Base-by-base conservation (phyloP, 768 basidiomycete genomes). In the Cystofilobasidium capitatum region DNA sequence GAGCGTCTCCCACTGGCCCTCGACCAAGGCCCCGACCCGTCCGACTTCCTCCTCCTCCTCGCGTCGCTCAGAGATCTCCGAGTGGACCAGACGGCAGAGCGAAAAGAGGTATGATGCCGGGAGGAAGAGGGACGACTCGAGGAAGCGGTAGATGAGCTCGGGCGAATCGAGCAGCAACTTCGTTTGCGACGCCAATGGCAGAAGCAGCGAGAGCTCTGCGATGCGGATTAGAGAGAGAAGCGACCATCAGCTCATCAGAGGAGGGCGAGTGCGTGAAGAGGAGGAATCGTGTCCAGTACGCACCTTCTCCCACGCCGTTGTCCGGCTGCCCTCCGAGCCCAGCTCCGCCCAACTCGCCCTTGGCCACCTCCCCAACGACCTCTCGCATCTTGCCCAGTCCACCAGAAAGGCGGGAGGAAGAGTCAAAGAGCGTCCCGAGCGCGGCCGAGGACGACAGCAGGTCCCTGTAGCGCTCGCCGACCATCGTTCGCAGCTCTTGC, bases 1-100 rank as follows among this genome's bases (percentile, higher is more conserved):
- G 10, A 97, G 84, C 0, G 84, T 81, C 66, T 94, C 93, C 93
- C 92, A 97, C 77, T 97, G 93, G 40, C 90, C 39, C 22, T 22
- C 29, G 29, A 36, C 40, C 14, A 45, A 39, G 13, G 63, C 26
- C 20, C 16, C 47, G 22, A 39, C 36, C 20, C 42, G 40, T 8
- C 17, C 29, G 6, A 29, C 62, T 5, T 55, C 61, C 24, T 35
- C 31, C 42, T 57, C 61, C 22, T 57, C 61, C 42, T 39, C 54
- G 7, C 9, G 29, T 4, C 29, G 29, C 29, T 55, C 51, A 6
- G 51, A 29, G 13, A 63, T 42, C n/a, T 68, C 66, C 36, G 45
- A 49, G n/a, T 68, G 66, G 1, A 69, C 68, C 2, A 65, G 40
- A 17, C 68, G 62, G 31, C 68, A 57, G 37, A 69, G 54, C 24